phyloP scores from a whole-genome alignment of 2,329 filamentous ascomycete genomes.

The Verticillium nubilum region DNA sequence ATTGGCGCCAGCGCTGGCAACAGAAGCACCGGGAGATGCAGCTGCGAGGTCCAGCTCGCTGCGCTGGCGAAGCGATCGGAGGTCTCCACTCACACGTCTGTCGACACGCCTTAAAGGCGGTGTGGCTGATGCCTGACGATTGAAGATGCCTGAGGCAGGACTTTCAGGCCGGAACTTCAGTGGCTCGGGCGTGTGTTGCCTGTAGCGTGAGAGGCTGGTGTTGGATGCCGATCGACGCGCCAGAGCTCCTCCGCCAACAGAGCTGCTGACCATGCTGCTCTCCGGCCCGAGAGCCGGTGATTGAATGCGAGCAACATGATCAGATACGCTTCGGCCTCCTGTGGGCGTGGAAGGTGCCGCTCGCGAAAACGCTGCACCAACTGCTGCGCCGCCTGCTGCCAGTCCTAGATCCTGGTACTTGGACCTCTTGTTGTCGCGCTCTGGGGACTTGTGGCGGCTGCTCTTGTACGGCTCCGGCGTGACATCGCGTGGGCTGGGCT shows the following conservation, averaged over 20 bases:
- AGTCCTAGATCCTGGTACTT: conserved; percentile 21
- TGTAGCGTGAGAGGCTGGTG: conserved; percentile 44
- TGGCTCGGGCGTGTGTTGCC: conserved; percentile 43
- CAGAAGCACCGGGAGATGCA: neutral
- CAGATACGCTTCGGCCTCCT: conserved; percentile 30
- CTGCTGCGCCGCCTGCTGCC: conserved; percentile 19
- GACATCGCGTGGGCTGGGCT: conserved; percentile 26
- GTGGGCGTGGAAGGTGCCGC: conserved; percentile 13
- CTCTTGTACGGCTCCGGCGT: conserved; percentile 42
- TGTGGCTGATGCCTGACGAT: conserved; percentile 44
- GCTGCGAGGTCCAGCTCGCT: conserved; percentile 22
- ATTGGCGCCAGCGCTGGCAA: neutral
- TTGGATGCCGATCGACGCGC: conserved; percentile 45
- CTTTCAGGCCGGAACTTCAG: conserved; percentile 57
- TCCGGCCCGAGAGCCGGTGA: conserved; percentile 5
- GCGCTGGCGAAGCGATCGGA: conserved; percentile 61
- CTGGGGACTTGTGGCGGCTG: conserved; percentile 13
- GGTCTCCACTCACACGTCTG: conserved; percentile 67
- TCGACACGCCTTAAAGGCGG: conserved; percentile 68
- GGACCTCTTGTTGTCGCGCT: conserved; percentile 10
- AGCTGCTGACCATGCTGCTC: conserved; percentile 20
- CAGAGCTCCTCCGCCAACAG: conserved; percentile 21
- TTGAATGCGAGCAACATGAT: conserved; percentile 20
- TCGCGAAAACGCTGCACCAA: conserved; percentile 10
- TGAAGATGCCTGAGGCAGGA: conserved; percentile 41